phyloP scores from a whole-genome alignment of 1,284 basidiomycete genomes.

The Trametes versicolor region DNA sequence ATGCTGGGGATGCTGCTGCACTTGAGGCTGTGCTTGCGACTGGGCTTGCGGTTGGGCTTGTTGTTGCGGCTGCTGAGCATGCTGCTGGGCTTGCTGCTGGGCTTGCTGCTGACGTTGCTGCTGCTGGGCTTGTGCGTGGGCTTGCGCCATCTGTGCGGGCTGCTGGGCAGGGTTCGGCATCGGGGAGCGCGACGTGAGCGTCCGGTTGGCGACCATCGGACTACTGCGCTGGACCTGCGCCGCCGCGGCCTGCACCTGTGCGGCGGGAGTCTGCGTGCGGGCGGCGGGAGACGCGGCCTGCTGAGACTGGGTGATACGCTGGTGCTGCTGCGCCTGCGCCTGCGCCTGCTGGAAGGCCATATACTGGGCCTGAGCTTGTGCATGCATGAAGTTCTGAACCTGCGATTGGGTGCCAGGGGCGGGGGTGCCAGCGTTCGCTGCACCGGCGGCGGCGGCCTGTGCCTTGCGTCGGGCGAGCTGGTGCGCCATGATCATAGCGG shows the following conservation, averaged over 20 bases:
- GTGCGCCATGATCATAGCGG: slow-evolving; percentile 9
- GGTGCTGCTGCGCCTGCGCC: slow-evolving; percentile 20
- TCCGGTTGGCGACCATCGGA: slow-evolving; percentile 39
- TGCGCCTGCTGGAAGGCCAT: slow-evolving; percentile 9
- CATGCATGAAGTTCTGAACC: slow-evolving; percentile 9
- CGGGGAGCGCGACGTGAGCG: slow-evolving; percentile 37
- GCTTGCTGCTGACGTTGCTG: slow-evolving; percentile 25
- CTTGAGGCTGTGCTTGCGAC: slow-evolving; percentile 11
- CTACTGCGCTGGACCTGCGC: slow-evolving; percentile 36
- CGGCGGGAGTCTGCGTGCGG: slow-evolving; percentile 29
- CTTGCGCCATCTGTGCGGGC: slow-evolving; percentile 15
- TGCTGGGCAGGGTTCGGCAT: slow-evolving; percentile 36
- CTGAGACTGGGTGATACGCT: slow-evolving; percentile 19
- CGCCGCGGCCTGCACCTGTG: slow-evolving; percentile 21
- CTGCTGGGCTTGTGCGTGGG: slow-evolving; percentile 30
- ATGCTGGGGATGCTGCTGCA: slow-evolving; percentile 21
- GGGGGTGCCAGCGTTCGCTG: not conserved
- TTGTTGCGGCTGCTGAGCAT: slow-evolving; percentile 8
- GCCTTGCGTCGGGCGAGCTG: slow-evolving; percentile 13
- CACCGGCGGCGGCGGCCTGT: not conserved
- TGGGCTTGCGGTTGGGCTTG: slow-evolving; percentile 12
- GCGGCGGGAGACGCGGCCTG: slow-evolving; percentile 25
- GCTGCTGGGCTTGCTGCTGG: slow-evolving; percentile 11
- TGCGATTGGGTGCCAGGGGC: slow-evolving; percentile 4
- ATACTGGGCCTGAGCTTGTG: slow-evolving; percentile 6